Evolutionary conservation across 495 filamentous ascomycete genomes (phyloP), one percentile per base, ranked within the genome.

Genomic region (Hypoxylon cercidicola): DNA sequence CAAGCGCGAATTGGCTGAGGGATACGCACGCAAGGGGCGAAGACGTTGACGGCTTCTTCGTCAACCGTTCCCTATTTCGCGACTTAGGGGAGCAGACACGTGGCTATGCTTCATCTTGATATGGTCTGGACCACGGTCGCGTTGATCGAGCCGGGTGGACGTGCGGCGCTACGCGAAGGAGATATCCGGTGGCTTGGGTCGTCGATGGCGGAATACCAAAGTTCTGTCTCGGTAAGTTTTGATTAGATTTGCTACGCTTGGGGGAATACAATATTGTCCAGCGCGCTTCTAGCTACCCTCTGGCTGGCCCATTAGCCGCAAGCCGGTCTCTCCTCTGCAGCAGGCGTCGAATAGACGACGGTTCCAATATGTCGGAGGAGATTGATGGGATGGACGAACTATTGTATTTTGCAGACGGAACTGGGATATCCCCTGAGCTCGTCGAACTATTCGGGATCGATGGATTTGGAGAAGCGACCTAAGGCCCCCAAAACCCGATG

Each of bases 251-350:
- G n/a, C n/a, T n/a, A n/a, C n/a, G n/a, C n/a, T n/a, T n/a, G n/a
- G n/a, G 30, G 30, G 10, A 32, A 32, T 32, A 13, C 5, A 13
- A 41, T 41, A 16, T 15, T 41, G n/a, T 41, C 15, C 39, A 41
- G 39, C 39, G 39, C 39, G 39, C 30, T 47, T 41, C 25, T 28
- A 20, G 20, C 28, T 23, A 21, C 10, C 43, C 28, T 44, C 48
- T 54, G 43, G 34, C 53, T 59, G 58, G 59, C 44, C 32, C 43
- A 46, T 59, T 68, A 68, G 64, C 59, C 64, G 64, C 64, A 50
- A 28, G 12, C 45, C 34, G 19, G 32, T 39, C 28, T 57, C 15
- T 19, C 6, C 53, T 43, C 46, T 41, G 21, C 23, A 32, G 30
- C 21, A 39, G 46, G 56, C 63, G 63, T 61, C 32, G 55, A 64